Base-by-base conservation (phyloP, 495 filamentous ascomycete species). In the Talaromyces thailandensis region DNA sequence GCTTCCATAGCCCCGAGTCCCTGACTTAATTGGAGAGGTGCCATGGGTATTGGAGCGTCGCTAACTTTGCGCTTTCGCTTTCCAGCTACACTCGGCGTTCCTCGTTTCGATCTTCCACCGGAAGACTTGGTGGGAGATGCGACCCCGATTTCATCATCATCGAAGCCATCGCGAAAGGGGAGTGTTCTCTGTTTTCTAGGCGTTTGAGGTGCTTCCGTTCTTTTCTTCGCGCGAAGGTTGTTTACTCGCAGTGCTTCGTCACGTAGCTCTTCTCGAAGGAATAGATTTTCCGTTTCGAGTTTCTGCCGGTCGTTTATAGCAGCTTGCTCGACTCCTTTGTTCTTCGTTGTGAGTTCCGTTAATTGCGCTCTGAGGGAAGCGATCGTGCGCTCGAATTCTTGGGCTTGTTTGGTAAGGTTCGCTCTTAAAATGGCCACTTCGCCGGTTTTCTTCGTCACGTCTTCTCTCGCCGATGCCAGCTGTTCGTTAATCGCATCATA, bases 381-480 rank as follows among this genome's bases (percentile, higher is more conserved):
- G 9, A 87, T 62, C 60, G 77, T 74, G 14, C 76, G 76, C 60
- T 89, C 84, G 69, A 84, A 80, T 26, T 86, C 83, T 52, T 82
- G 78, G 14, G 69, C 69, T 25, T 79, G 66, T 62, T 82, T 86
- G 2, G 76, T 72, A 57, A 84, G 79, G 58, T 89, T 88, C 5
- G 82, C 81, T 6, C 88, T 85, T 29, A 90, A 79, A 11, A 89
- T 89, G 23, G 86, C 76, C 28, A 85, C 85, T 71, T 91, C 88
- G 2, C 88, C 88, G 11, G 78, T 68, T 70, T 87, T 88, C 14
- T 80, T 76, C 63, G 79, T 74, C 1, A 78, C 74, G 43, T 72
- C 70, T 16, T 71, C 69, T 67, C 77, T 83, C 11, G 83, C 84
- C 12, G 74, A 72, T 35, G 79, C 67, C 28, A 84, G 66, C 24